Base-by-base conservation (phyloP, 179 eudicot genomes). In the Spergularia azorica region DNA sequence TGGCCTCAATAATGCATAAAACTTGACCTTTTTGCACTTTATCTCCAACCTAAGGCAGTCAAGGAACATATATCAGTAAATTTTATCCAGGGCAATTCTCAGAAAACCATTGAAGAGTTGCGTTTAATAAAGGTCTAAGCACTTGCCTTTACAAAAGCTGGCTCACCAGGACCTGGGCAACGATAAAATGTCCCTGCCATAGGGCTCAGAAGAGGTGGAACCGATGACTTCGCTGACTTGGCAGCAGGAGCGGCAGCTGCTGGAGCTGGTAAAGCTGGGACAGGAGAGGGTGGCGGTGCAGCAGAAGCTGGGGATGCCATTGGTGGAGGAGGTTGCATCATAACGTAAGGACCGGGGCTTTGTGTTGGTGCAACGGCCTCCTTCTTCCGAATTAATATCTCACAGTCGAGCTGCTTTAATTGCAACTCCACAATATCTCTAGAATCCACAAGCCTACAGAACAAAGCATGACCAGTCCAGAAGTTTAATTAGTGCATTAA, bases 131-230 rank as follows among this genome's bases (percentile, higher is more conserved):
- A 32, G 79, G 51, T 66, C 16, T 38, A 66, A 68, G 72, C 13
- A 72, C 72, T 77, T 82, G 92, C 99, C 97, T 96, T 89, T 50
- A 94, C 98, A 74, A 96, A 96, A 41, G 95, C 74, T 9, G 97
- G 97, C 70, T 85, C 93, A 9, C 98, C 92, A 38, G 99, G 99
- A 70, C 87, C 96, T 10, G 99, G 96, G 81, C 87, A 68, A 39
- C 98, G 89, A 62, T 96, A 96, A 78, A 96, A 96, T 66, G 95
- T 94, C 63, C 99, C 99, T 16, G 99, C 90, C 98, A 96, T 96
- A 70, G 99, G 99, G 73, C 91, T 88, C 69, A 89, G 89, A 51
- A 92, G 72, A 64, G 97, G 91, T 38, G 98, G 99, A 76, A 69
- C 84, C 38, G 96, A 87, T 48, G 96, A 92, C 71, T 83, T 86